A percentile compares a stretch with the other conserved stretches of the same genome.
These are phyloP conservation scores for Boletus holoroseus DNA, from an alignment of 1,284 basidiomycete genomes.

Conservation along the genomic window DNA sequence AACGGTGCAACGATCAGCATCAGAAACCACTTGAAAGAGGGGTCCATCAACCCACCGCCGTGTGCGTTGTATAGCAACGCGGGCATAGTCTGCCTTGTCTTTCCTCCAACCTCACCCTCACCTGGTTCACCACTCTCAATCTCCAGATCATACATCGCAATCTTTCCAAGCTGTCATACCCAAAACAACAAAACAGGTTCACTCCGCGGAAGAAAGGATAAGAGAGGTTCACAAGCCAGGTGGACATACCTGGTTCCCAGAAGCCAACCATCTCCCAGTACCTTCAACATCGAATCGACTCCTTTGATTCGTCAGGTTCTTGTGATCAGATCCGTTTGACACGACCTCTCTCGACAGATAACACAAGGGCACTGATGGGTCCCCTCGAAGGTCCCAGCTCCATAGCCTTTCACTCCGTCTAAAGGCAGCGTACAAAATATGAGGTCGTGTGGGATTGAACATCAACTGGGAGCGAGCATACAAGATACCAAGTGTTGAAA, in stretches of 20 bases:
- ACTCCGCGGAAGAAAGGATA: not conserved
- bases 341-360: slow-evolving; percentile 29
- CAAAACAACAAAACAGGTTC: not conserved
- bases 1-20: not conserved
- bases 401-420: slow-evolving; percentile 62
- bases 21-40: not conserved
- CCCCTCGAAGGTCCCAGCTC: slow-evolving; percentile 71
- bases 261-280: slow-evolving; percentile 60
- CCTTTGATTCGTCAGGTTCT: slow-evolving; percentile 63
- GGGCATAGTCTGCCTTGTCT: slow-evolving; percentile 9
- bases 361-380: slow-evolving; percentile 46
- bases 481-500: not conserved
- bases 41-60: slow-evolving; percentile 13
- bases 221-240: not conserved
- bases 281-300: slow-evolving; percentile 73
- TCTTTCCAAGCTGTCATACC: slow-evolving; percentile 35
- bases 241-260: slow-evolving; percentile 63
- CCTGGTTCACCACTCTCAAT: slow-evolving; percentile 2
- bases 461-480: slow-evolving; percentile 48
- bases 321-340: not conserved
- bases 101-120: slow-evolving; percentile 1
- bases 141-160: slow-evolving; percentile 44
- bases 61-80: slow-evolving; percentile 20
- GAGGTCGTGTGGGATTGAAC: slow-evolving; percentile 71
- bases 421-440: slow-evolving; percentile 75